phyloP scores from a whole-genome alignment of 768 basidiomycete species.

The Agrocybe pediades region DNA sequence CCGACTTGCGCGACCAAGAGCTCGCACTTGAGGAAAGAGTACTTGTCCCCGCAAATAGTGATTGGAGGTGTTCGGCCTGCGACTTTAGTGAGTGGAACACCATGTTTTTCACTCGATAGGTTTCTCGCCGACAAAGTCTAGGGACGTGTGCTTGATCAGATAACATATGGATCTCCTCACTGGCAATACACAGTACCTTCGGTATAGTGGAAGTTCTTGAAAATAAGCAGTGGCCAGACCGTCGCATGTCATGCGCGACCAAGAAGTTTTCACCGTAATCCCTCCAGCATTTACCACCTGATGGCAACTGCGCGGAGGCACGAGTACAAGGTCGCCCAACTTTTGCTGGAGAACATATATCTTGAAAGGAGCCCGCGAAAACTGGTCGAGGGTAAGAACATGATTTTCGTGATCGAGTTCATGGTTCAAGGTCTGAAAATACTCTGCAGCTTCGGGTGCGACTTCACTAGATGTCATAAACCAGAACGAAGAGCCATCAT shows the following conservation, averaged over 20 bases:
- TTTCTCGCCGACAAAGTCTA: slow-evolving; percentile 82
- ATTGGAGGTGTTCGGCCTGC: slow-evolving; percentile 26
- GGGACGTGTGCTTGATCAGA: too few relatives aligned
- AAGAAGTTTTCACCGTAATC: slow-evolving; percentile 80
- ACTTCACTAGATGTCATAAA: slow-evolving; percentile 76
- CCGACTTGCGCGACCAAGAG: too few relatives aligned
- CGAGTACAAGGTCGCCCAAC: slow-evolving; percentile 76
- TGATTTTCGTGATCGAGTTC: slow-evolving; percentile 79
- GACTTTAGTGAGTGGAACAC: slow-evolving; percentile 55
- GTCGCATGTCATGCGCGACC: slow-evolving; percentile 80
- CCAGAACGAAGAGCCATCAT: slow-evolving; percentile 77
- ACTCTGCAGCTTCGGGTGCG: slow-evolving; percentile 54
- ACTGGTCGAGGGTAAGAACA: slow-evolving; percentile 60
- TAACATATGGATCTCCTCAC: too few relatives aligned
- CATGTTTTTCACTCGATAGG: slow-evolving; percentile 71
- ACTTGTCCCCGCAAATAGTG: not conserved
- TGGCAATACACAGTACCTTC: too few relatives aligned
- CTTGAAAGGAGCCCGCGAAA: slow-evolving; percentile 64
- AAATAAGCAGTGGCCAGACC: slow-evolving; percentile 62
- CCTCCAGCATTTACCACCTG: slow-evolving; percentile 84
- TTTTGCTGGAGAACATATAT: slow-evolving; percentile 75
- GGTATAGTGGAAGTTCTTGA: slow-evolving; percentile 79
- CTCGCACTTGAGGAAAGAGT: too few relatives aligned
- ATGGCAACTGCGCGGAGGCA: slow-evolving; percentile 81
- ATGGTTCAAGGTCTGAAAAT: slow-evolving; percentile 56